A percentile compares a stretch with the other conserved stretches of the same genome.
phyloP scores from a whole-genome alignment of 441 rosid genomes.

The Croton laevigatus region DNA sequence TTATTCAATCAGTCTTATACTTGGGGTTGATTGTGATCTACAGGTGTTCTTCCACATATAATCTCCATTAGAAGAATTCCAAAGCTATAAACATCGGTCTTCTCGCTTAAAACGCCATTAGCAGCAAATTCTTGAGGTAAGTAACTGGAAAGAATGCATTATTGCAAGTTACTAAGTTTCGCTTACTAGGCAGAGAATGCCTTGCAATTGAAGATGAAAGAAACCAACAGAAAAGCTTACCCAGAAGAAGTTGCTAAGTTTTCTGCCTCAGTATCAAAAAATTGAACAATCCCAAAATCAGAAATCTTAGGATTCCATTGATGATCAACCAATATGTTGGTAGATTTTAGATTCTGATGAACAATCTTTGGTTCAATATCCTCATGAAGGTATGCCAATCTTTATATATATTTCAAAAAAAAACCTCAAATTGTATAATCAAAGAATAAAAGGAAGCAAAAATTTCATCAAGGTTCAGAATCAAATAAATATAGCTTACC shows the following conservation, averaged over 20 bases:
- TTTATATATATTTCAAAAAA: constrained; percentile 20
- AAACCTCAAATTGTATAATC: constrained; percentile 1
- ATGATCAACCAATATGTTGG: constrained; percentile 64
- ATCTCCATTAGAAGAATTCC: constrained; percentile 74
- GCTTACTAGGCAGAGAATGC: neutral
- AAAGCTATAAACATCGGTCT: constrained; percentile 54
- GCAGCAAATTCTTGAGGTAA: constrained; percentile 27
- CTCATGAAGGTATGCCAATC: constrained; percentile 71
- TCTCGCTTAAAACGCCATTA: constrained; percentile 27
- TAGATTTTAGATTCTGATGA: constrained; percentile 52
- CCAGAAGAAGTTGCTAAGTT: constrained; percentile 24
- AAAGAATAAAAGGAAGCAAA: constrained; percentile 1
- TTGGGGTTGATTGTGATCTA: constrained; percentile 44
- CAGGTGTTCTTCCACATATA: constrained; percentile 51
- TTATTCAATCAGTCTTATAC: constrained; percentile 23
- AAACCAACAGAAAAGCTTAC: constrained; percentile 22
- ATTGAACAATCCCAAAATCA: constrained; percentile 41
- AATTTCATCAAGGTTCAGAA: neutral
- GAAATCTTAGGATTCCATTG: constrained; percentile 70
- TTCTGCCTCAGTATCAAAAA: constrained; percentile 21
- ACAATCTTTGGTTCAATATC: constrained; percentile 55
- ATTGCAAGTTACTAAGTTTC: neutral
- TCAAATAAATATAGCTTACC: constrained; percentile 29
- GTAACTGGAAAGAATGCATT: constrained; percentile 29
- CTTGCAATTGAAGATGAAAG: neutral